Base-by-base conservation (phyloP, 768 basidiomycete species). In the Boletus speciosus region DNA sequence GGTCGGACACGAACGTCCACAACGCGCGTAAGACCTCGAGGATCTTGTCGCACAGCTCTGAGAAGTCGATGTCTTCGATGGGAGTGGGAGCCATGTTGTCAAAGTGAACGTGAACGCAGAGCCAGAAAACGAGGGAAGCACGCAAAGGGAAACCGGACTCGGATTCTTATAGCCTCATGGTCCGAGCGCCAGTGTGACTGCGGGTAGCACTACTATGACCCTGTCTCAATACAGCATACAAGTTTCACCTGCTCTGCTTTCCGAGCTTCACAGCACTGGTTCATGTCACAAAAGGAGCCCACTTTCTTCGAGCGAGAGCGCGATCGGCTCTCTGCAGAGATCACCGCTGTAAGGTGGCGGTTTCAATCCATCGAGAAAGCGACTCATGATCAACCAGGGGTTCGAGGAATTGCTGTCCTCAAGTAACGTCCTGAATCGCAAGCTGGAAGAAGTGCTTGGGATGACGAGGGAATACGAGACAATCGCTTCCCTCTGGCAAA, bases 391-490 rank as follows among this genome's bases (percentile, higher is more conserved):
- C 38, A 27, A 52, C n/a, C 62, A 90, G 93, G 89, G 86, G 19
- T 96, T 96, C 64, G 94, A 96, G 65, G 90, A 93, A 57, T 70
- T 96, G 4, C 74, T 98, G 16, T 86, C 86, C 5, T 85, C 89
- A 9, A 86, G 88, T 55, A 98, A 98, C 64, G 81, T 81, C 27
- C 74, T 94, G 21, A 96, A 96, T 67, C 83, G 93, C 57, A 94
- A 93, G 66, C 79, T 96, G 16, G 94, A 98, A 70, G 93, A 97
- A 66, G 92, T 94, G 2, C 74, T 88, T 25, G 90, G 90, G 10
- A 95, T 96, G 83, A 93, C 94, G 6, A 85, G 84, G 54, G 94
- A 95, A 76, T 94, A 96, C 68, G 83, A 88, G 47, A 93, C 88
- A 3, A 91, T 95, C 39, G 90, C 93, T 4, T 77, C 82, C 3